Base-by-base conservation (phyloP, 1,139 yeast species). In the Protomyces gravidus region DNA sequence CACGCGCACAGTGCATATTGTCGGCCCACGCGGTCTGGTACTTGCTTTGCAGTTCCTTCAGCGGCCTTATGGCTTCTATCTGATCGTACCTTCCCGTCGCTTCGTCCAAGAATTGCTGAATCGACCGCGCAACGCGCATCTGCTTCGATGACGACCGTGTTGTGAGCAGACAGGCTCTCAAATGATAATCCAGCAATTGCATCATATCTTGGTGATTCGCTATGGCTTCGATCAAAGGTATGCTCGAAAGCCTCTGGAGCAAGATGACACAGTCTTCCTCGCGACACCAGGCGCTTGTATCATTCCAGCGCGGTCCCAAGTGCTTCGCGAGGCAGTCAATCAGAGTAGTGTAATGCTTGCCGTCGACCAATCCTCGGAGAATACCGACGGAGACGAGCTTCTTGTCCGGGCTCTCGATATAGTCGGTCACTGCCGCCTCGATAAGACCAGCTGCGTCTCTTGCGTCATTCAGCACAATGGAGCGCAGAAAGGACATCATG, bases 291-390 rank as follows among this genome's bases (percentile, higher is more conserved):
- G 42, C 47, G 19, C 27, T 30, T 11, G 48, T 32, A 26, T 50
- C 55, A 15, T 45, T 39, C 55, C 55, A 50, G 23, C 55, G 55
- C 7, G 55, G 55, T 40, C 32, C 55, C 7, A 50, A 15, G 13
- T 50, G 55, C 5, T 30, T 36, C 11, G 47, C 27, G 25, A 50
- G 11, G 11, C 30, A 19, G 13, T 39, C 55, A 4, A 50, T 40
- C 15, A 50, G 15, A 1, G 27, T 11, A 9, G 39, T 21, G 5
- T 32, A 39, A 39, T 50, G 25, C 11, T 23, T 32, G 28, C 47
- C 36, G 3, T 17, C 7, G 28, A 45, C 39, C 21, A 13, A 27
- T 13, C 19, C 32, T 25, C 23, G 36, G 21, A 50, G 48, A 11
- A 13, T 27, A 15, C 17, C 47, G 13, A 50, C 27, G 26, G 55